Base-by-base conservation (phyloP, 1,139 yeast genomes). In the Kodamaea ohmeri region DNA sequence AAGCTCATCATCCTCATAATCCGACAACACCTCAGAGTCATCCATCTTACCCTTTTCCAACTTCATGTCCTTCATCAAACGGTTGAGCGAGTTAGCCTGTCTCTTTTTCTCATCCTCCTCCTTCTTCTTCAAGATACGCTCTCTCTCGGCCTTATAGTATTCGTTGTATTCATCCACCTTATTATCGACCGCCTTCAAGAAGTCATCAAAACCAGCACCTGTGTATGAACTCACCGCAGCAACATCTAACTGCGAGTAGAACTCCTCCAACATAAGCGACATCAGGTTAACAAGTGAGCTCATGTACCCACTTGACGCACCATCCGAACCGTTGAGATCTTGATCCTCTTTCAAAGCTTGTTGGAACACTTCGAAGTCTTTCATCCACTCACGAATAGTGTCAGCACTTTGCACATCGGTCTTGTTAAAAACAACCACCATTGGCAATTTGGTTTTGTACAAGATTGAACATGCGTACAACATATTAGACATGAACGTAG, bases 401-500 rank as follows among this genome's bases (percentile, higher is more conserved):
- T 77, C 81, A 0, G 95, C 88, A 44, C 82, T 81, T 51, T 83
- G 72, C 6, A 85, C 90, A 61, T 94, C 99, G 2, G 94, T 87
- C 65, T 94, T 94, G 65, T 94, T 94, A 69, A 92, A 94, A 5
- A 94, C 98, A 16, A 94, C 77, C 53, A 94, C 84, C 96, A 94
- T 89, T 21, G 99, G 99, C 39, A 94, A 72, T 59, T 92, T 90
- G 19, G 97, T 92, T 64, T 94, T 94, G 69, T 94, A 94, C 40
- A 94, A 72, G 37, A 94, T 92, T 2, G 97, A 90, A 63, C 98
- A 92, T 0, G 99, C 98, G 55, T 94, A 94, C 33, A 94, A 74
- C 99, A 94, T 94, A 61, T 92, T 92, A 35, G 97, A 89, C 79
- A 94, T 94, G 60, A 92, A 94, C 1, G 99, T 94, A 0, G 97